Evolutionary conservation across 768 basidiomycete species (phyloP), one percentile per base, ranked within the genome.

Genomic region (Boletus sp.): DNA sequence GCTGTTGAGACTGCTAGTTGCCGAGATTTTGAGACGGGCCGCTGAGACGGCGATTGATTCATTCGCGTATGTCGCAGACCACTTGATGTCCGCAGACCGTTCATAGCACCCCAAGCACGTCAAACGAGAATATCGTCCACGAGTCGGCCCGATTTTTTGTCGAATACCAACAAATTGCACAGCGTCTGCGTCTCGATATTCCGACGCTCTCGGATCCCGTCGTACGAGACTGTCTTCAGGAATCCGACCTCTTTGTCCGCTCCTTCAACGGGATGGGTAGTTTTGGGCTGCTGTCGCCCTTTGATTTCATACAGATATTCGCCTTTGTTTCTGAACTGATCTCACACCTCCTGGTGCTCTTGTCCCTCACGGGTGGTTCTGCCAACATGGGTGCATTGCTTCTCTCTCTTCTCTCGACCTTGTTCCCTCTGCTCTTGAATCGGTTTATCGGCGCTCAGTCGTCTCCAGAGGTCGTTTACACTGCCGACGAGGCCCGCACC

Each of bases 191-290:
- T 40, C 79, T 91, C 53, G 90, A 93, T 64, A 77, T 89, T 37
- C 90, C 90, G 53, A 88, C 90, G 9, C 79, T 93, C 49, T 75
- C 85, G 51, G 88, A 90, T 64, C 85, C 90, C 45, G 66, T 75
- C 54, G 77, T 87, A 23, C 84, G 87, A 54, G 88, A 90, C 65
- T 80, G 92, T 40, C 76, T 93, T n/a, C 85, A 88, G 55, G 90
- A 93, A 72, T 88, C 90, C 37, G 90, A 93, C 65, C 78, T 89
- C 33, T 93, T 93, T 65, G 86, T 87, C 40, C 81, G 87, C 54
- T 92, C 90, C 11, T 91, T 92, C 70, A 81, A 78, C 61, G 87
- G 87, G 40, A 74, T 76, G 61, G 81, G 85, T 35, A 81, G 86
- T 11, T 90, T 92, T 66, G 90, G 90, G 15, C 77, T 90, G 30